A percentile compares a stretch with the other conserved stretches of the same genome.
Evolutionary conservation across 2,329 filamentous ascomycete species (phyloP).

Genomic region (Drechmeria coniospora): DNA sequence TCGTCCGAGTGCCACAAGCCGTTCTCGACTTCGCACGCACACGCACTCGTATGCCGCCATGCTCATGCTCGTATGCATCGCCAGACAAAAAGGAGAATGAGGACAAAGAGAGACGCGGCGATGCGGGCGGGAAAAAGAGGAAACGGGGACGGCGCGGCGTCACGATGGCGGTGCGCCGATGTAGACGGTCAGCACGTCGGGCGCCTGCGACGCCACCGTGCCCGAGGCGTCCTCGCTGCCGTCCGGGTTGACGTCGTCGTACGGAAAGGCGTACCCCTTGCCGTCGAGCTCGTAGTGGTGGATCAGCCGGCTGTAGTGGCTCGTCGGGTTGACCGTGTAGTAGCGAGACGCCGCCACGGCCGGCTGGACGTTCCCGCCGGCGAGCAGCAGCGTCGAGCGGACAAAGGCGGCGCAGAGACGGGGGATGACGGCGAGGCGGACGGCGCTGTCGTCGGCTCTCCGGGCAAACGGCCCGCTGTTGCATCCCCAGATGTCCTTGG

Average conservation of each 20-base stretch:
- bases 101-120: no score
- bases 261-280: slow-evolving; percentile 50
- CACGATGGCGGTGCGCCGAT: slow-evolving; percentile 9
- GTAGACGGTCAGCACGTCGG: slow-evolving; percentile 14
- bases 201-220: slow-evolving; percentile 11
- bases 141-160: not conserved
- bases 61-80: no score
- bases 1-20: no score
- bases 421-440: slow-evolving; percentile 27
- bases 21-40: not conserved
- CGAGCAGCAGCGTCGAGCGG: slow-evolving; percentile 28
- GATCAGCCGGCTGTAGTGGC: slow-evolving; percentile 44
- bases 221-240: slow-evolving; percentile 36
- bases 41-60: not conserved
- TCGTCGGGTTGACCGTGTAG: slow-evolving; percentile 28
- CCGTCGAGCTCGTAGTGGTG: slow-evolving; percentile 44
- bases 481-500: slow-evolving; percentile 34
- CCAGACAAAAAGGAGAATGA: no score
- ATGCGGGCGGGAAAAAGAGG: no score
- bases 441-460: slow-evolving; percentile 18
- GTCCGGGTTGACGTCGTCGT: slow-evolving; percentile 49
- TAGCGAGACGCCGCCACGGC: slow-evolving; percentile 20
- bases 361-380: slow-evolving; percentile 32
- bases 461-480: slow-evolving; percentile 30
- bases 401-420: slow-evolving; percentile 35